Percentiles rank a stretch among this genome's conserved stretches.
These are phyloP conservation scores for Mycena polygramma DNA, from an alignment of 768 basidiomycete genomes.

Conservation along the genomic window DNA sequence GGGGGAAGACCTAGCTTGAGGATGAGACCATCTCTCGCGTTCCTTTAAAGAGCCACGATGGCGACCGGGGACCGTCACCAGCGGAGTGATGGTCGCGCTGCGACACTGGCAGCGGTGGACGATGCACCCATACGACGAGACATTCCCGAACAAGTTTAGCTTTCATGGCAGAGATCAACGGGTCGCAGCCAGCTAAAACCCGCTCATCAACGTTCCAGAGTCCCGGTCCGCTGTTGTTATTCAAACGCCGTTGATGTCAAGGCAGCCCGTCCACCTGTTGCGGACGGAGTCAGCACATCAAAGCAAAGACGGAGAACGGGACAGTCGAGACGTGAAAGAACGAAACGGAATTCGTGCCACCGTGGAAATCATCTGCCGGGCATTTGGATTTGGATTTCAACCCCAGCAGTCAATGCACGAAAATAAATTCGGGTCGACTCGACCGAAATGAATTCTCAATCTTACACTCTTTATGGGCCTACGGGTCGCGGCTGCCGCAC, in stretches of 20 bases:
- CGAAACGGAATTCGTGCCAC: too few relatives aligned
- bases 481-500: constrained; percentile 61
- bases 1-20: constrained; percentile 53
- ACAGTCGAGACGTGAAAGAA: background rate
- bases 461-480: constrained; percentile 25
- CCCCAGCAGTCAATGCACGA: background rate
- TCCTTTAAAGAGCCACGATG: constrained; percentile 21
- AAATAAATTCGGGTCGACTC: background rate
- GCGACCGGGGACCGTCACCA: constrained; percentile 3
- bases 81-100: constrained; percentile 26
- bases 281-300: background rate
- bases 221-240: background rate
- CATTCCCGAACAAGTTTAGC: background rate
- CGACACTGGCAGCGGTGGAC: background rate
- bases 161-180: constrained; percentile 1
- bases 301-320: background rate
- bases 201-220: background rate
- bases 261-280: background rate
- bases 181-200: background rate
- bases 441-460: constrained; percentile 27
- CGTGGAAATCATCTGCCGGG: background rate
- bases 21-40: constrained; percentile 6
- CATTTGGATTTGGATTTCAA: background rate
- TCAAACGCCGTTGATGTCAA: background rate
- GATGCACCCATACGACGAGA: background rate